Evolutionary conservation across 2,329 filamentous ascomycete genomes (phyloP).

Genomic region (Fusarium burgessii): DNA sequence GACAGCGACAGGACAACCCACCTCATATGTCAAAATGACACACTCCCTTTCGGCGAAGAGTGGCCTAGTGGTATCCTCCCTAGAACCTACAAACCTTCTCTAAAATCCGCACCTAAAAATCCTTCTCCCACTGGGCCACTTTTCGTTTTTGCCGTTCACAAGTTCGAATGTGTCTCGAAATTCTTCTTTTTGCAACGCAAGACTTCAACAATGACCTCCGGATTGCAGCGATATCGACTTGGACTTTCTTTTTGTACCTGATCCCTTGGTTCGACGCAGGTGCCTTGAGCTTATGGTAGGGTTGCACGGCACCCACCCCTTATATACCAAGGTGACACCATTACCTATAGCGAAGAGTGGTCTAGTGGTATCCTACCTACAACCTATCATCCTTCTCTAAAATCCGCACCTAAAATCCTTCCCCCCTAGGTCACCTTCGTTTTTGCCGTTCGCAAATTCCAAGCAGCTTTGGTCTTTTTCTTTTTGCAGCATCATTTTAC

Average conservation of each 20-base stretch:
- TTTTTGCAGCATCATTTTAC: no score
- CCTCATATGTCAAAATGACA: not conserved
- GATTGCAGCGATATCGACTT: no score
- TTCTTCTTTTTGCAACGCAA: not conserved
- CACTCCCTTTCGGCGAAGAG: not conserved
- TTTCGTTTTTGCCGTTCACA: not conserved
- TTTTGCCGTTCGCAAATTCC: not conserved
- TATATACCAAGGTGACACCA: not conserved
- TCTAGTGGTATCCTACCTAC: not conserved
- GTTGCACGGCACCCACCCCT: not conserved
- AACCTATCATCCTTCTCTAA: not conserved
- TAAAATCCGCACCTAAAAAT: not conserved
- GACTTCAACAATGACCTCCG: accelerated
- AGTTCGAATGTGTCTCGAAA: not conserved
- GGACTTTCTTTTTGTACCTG: not conserved
- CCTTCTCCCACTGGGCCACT: not conserved
- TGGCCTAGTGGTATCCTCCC: not conserved
- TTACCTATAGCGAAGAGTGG: not conserved
- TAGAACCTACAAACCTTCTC: not conserved
- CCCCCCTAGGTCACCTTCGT: not conserved
- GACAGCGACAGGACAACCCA: not conserved
- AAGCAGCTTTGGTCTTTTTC: not conserved
- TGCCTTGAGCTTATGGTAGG: not conserved
- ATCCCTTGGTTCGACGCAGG: not conserved
- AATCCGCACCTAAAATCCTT: not conserved